phyloP scores from a whole-genome alignment of 2,329 filamentous ascomycete species.

The Neonectria ditissima region DNA sequence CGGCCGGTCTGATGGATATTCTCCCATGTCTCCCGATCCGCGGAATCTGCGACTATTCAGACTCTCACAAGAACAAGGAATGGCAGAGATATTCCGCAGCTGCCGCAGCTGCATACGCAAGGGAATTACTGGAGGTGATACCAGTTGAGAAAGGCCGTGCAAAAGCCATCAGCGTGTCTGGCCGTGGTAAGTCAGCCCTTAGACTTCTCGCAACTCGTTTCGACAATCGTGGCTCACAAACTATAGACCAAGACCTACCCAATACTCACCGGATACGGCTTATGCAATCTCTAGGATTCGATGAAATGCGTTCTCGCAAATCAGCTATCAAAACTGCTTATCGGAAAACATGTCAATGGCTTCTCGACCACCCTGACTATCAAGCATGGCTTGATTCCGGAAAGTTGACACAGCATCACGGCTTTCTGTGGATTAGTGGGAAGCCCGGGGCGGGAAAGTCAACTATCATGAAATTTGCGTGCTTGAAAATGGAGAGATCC shows the following conservation, averaged over 20 bases:
- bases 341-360: constrained; percentile 35
- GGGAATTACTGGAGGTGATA: constrained; percentile 16
- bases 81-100: constrained; percentile 54
- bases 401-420: constrained; percentile 18
- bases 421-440: constrained; percentile 61
- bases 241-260: not conserved
- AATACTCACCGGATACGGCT: not conserved
- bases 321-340: constrained; percentile 52
- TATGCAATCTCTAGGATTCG: constrained; percentile 52
- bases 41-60: constrained; percentile 56
- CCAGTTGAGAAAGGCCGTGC: not conserved
- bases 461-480: constrained; percentile 58
- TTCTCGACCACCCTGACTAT: constrained; percentile 18
- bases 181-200: not conserved
- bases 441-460: constrained; percentile 61
- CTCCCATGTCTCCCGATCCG: constrained; percentile 44
- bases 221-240: not conserved
- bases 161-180: not conserved
- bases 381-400: constrained; percentile 16
- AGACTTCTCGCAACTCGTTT: not conserved
- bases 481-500: constrained; percentile 18
- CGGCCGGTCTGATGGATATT: not conserved
- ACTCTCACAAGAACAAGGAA: constrained; percentile 53
- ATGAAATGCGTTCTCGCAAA: constrained; percentile 53
- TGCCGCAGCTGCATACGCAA: constrained; percentile 47